Conservation (phyloP, 129 eudicot species). For the Logfia minima region DNA sequence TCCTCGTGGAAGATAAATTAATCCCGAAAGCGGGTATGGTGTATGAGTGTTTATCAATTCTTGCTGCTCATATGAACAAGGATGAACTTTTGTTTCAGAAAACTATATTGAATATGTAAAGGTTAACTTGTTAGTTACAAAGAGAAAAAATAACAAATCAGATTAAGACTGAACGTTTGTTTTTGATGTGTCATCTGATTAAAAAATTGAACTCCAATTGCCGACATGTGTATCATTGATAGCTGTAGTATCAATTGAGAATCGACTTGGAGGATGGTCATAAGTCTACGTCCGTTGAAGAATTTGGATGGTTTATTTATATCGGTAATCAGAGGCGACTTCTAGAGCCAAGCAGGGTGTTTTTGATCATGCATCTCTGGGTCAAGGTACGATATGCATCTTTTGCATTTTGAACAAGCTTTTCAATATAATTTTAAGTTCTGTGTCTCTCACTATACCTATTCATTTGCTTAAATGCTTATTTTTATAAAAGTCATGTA, state of each 20-base stretch:
- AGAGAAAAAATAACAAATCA: neutral
- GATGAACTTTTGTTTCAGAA: slow-evolving; percentile 22
- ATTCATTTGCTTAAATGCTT: no score
- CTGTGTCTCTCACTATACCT: neutral
- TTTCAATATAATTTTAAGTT: neutral
- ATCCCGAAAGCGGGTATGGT: slow-evolving; percentile 31
- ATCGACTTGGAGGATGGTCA: no score
- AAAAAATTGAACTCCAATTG: no score
- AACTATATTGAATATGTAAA: neutral
- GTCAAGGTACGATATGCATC: neutral
- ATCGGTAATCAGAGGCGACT: no score
- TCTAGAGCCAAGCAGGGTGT: no score
- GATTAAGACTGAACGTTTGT: no score
- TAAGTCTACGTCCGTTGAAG: no score
- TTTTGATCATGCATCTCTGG: neutral
- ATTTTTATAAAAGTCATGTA: no score
- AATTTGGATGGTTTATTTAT: no score
- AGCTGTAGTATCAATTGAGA: no score
- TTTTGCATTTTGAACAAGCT: neutral
- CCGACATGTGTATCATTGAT: no score
- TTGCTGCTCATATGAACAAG: slow-evolving; percentile 33
- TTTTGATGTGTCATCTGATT: no score
- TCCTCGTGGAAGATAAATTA: slow-evolving; percentile 32
- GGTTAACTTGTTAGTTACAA: neutral
- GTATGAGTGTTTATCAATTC: slow-evolving; percentile 32